phyloP scores from a whole-genome alignment of 2,329 filamentous ascomycete species.

The Botryotinia narcissicola region DNA sequence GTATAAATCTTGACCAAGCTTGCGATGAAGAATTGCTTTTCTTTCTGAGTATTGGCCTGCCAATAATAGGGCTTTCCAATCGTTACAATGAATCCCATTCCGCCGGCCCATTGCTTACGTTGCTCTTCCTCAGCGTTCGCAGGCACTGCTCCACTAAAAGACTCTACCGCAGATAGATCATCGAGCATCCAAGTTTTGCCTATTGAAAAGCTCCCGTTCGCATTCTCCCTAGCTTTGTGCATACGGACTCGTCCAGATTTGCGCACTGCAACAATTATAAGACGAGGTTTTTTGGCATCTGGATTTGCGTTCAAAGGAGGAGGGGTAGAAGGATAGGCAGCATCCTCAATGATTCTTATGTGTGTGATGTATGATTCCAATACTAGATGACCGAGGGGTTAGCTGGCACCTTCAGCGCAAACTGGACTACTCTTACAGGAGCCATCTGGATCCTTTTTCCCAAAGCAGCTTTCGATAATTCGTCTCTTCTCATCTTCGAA shows the following conservation, averaged over 20 bases:
- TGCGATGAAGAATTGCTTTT: conserved; percentile 98
- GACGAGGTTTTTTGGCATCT: conserved; percentile 78
- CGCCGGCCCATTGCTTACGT: conserved; percentile 72
- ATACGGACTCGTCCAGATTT: conserved; percentile 90
- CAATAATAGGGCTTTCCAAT: conserved; percentile 96
- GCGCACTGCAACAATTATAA: conserved; percentile 90
- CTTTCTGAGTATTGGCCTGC: conserved; percentile 88
- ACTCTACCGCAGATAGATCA: conserved; percentile 80
- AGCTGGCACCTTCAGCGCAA: conserved; percentile 21
- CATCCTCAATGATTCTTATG: conserved; percentile 86
- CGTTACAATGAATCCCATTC: conserved; percentile 81
- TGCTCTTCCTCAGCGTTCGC: conserved; percentile 59
- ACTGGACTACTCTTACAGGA: conserved; percentile 56
- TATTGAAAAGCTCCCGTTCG: conserved; percentile 91
- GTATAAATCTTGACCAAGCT: conserved; percentile 94
- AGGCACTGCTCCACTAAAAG: conserved; percentile 65
- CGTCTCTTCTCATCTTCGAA: conserved; percentile 97
- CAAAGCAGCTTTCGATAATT: conserved; percentile 93
- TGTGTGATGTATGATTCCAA: conserved; percentile 97
- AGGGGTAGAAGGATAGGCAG: conserved; percentile 75
- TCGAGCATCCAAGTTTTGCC: conserved; percentile 98
- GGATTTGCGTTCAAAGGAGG: conserved; percentile 74
- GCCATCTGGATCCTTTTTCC: conserved; percentile 82
- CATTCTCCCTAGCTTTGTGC: conserved; percentile 96
- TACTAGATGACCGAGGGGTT: conserved; percentile 47